Percentiles rank a stretch among this genome's conserved stretches.
Evolutionary conservation across 1,284 basidiomycete genomes (phyloP).

Genomic region (Paramarasmius palmivorus): DNA sequence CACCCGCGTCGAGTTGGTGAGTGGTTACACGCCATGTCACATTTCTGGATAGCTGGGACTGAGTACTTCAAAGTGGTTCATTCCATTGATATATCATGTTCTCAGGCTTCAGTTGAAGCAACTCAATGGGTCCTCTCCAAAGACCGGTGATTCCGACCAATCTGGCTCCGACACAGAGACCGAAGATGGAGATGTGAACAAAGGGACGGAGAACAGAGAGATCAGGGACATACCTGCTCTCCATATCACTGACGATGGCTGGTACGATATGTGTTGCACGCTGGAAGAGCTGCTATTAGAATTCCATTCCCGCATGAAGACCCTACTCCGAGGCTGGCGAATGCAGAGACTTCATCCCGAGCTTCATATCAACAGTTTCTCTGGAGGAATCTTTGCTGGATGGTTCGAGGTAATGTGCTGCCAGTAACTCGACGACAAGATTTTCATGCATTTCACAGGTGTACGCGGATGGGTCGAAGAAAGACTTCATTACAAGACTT

Average conservation of each 20-base stretch:
- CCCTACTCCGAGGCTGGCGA: constrained; percentile 5
- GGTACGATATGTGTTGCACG: constrained; percentile 1
- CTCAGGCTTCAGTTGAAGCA: not conserved
- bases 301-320: constrained; percentile 4
- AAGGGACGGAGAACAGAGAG: not conserved
- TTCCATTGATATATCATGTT: constrained; percentile 1
- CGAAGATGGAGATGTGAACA: too few species aligned
- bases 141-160: too few species aligned
- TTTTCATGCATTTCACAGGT: too few species aligned
- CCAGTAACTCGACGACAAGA: too few species aligned
- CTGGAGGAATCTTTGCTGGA: constrained; percentile 2
- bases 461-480: too few species aligned
- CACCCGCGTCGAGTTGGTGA: constrained; percentile 1
- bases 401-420: not conserved
- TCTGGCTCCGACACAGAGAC: too few species aligned
- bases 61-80: not conserved
- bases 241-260: not conserved
- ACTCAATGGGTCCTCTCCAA: too few species aligned
- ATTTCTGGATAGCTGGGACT: not conserved
- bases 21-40: not conserved
- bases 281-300: constrained; percentile 2
- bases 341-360: not conserved
- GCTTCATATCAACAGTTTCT: not conserved
- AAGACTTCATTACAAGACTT: too few species aligned
- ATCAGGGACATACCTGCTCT: not conserved